Conservation (phyloP, 345 rosid genomes). For the Arabidopsis arenosa region DNA sequence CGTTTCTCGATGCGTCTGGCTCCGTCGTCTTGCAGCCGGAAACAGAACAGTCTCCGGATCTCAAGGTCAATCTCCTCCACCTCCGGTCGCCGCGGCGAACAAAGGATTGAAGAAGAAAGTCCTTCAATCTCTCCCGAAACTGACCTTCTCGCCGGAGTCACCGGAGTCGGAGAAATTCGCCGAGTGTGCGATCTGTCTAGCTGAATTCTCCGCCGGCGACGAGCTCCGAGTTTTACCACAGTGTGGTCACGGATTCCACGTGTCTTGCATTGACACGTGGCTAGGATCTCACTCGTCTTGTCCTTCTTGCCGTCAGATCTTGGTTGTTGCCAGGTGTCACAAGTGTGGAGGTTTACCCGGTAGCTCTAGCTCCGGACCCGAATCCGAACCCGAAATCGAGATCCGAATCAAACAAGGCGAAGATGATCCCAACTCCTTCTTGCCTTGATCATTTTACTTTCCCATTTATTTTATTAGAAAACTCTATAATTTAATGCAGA, state of each 20-base stretch:
- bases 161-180: slow-evolving; percentile 50
- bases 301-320: slow-evolving; percentile 88
- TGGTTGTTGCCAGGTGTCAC: slow-evolving; percentile 65
- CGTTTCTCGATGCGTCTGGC: slow-evolving; percentile 92
- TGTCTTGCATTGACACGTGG: slow-evolving; percentile 91
- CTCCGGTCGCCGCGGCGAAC: slow-evolving; percentile 59
- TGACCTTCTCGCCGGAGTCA: slow-evolving; percentile 58
- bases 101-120: slow-evolving; percentile 85
- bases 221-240: slow-evolving; percentile 83
- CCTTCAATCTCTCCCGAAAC: slow-evolving; percentile 80
- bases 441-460: slow-evolving; percentile 46
- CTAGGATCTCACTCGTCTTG: slow-evolving; percentile 92
- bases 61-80: slow-evolving; percentile 30
- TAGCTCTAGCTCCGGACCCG: slow-evolving; percentile 46
- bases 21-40: slow-evolving; percentile 68
- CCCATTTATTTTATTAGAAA: neutral
- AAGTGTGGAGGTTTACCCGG: slow-evolving; percentile 74
- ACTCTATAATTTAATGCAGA: slow-evolving; percentile 6
- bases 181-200: slow-evolving; percentile 84
- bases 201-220: slow-evolving; percentile 75
- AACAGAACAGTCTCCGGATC: slow-evolving; percentile 37
- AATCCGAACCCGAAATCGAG: slow-evolving; percentile 41
- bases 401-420: slow-evolving; percentile 51
- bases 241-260: slow-evolving; percentile 94
- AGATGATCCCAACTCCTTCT: slow-evolving; percentile 57